A percentile compares a stretch with the other conserved stretches of the same genome.
These are phyloP conservation scores for Chlamydomonas incerta DNA, from an alignment of 139 green algal genomes.

Conservation along the genomic window DNA sequence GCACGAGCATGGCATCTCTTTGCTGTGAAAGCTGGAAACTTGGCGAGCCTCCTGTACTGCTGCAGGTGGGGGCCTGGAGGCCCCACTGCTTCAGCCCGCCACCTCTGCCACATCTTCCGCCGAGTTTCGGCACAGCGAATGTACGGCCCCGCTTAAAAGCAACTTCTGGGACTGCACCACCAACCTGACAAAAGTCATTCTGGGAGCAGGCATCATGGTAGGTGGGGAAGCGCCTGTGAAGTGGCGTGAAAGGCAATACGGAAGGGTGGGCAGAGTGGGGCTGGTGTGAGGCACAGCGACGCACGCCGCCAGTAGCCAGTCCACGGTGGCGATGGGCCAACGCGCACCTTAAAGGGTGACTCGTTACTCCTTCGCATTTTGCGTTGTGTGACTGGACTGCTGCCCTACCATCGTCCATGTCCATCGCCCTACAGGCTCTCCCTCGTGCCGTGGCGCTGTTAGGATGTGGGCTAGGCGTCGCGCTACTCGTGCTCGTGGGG, in stretches of 20 bases:
- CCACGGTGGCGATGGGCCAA: too few relatives aligned
- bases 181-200: constrained; percentile 40
- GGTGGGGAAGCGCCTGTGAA: background rate
- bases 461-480: background rate
- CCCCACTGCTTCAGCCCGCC: background rate
- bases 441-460: constrained; percentile 26
- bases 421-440: background rate
- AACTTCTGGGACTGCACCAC: constrained; percentile 37
- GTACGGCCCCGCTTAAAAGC: background rate
- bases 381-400: too few relatives aligned
- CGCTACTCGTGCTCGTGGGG: constrained; percentile 10
- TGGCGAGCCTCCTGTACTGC: too few relatives aligned
- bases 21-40: too few relatives aligned
- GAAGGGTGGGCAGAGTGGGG: too few relatives aligned
- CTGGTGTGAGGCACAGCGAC: too few relatives aligned
- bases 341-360: too few relatives aligned
- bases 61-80: background rate
- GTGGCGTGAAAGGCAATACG: too few relatives aligned
- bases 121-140: background rate
- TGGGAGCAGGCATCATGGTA: constrained; percentile 37
- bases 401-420: too few relatives aligned
- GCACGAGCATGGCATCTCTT: too few relatives aligned
- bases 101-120: background rate
- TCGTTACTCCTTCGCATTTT: too few relatives aligned
- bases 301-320: too few relatives aligned